Evolutionary conservation across 352 stramenopile genomes (phyloP).

Genomic region (Phytopythium aichiense): DNA sequence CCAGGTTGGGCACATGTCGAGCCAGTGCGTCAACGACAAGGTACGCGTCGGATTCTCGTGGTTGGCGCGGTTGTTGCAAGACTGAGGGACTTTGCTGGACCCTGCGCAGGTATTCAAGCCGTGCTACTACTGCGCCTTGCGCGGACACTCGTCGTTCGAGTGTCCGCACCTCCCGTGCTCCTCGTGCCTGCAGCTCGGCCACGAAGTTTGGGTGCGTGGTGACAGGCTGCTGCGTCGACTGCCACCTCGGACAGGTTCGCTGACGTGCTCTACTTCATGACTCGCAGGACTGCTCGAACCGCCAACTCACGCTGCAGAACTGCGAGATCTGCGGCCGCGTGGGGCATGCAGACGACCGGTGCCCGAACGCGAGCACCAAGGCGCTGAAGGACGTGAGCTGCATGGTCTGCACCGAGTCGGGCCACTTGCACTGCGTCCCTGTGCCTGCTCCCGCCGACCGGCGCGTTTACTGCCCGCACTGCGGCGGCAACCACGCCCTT

Average conservation of each 20-base stretch:
- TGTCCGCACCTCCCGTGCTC: constrained; percentile 68
- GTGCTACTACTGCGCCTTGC: constrained; percentile 78
- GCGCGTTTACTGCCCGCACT: constrained; percentile 68
- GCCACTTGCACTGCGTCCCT: constrained; percentile 69
- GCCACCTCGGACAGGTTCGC: neutral
- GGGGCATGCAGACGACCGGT: constrained; percentile 43
- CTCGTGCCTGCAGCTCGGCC: constrained; percentile 62
- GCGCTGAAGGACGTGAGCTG: constrained; percentile 35
- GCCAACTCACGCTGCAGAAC: constrained; percentile 27
- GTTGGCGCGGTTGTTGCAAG: neutral
- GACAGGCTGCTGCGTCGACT: neutral
- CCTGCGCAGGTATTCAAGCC: constrained; percentile 41
- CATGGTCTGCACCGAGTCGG: constrained; percentile 66
- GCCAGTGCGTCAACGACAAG: constrained; percentile 70
- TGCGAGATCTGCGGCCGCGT: constrained; percentile 55
- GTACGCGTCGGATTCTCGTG: constrained; percentile 5
- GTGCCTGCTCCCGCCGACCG: constrained; percentile 61
- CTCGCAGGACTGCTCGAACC: constrained; percentile 55
- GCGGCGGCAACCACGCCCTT: constrained; percentile 50
- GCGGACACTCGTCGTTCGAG: constrained; percentile 61
- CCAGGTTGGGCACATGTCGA: constrained; percentile 73
- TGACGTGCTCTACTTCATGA: neutral
- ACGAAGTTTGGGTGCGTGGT: constrained; percentile 45
- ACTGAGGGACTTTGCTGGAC: neutral
- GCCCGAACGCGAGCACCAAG: constrained; percentile 25